Evolutionary conservation across 768 basidiomycete genomes (phyloP), one percentile per base, ranked within the genome.

Genomic region (Russula sp.): DNA sequence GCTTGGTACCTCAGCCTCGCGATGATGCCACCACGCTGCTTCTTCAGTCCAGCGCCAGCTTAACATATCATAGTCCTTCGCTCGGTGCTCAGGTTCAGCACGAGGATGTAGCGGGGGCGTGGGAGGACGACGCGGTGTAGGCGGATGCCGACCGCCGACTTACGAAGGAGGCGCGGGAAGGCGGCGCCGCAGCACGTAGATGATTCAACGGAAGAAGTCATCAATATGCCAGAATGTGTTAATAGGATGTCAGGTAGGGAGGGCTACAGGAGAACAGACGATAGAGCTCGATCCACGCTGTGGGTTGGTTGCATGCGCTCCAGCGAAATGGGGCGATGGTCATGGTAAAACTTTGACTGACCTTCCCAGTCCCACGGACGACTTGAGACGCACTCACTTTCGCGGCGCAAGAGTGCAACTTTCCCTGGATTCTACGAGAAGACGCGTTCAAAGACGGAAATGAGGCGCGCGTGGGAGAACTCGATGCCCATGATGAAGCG

Each of bases 81-180:
- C 57, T 20, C 45, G 41, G 13, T 48, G 57, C 22, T 65, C 66
- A 3, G 56, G 60, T 32, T 67, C 68, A 5, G 45, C 14, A 5
- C 58, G 55, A 5, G 50, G 32, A 29, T 25, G 7, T 16, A 4
- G 48, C 18, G 14, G 18, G 43, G 42, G 10, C 1, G 42, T 14
- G 41, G 16, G 25, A 32, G 42, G 29, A 20, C 25, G 29, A 18
- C 10, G 7, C 1, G 48, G 48, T 14, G 14, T 34, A 18, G 5
- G 48, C 18, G 29, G 48, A 16, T 16, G 16, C 22, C 9, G 25
- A 34, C 7, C 9, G 7, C 14, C 13, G 10, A 18, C 29, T 20
- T 4, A 25, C 29, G 47, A 32, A 29, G 13, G 14, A 16, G 14
- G 13, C 25, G 25, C 48, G 18, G 16, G 32, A 1, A 34, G 32